Evolutionary conservation across 306 rosid species (phyloP), one percentile per base, ranked within the genome.

Genomic region (Erythrophleum fordii): DNA sequence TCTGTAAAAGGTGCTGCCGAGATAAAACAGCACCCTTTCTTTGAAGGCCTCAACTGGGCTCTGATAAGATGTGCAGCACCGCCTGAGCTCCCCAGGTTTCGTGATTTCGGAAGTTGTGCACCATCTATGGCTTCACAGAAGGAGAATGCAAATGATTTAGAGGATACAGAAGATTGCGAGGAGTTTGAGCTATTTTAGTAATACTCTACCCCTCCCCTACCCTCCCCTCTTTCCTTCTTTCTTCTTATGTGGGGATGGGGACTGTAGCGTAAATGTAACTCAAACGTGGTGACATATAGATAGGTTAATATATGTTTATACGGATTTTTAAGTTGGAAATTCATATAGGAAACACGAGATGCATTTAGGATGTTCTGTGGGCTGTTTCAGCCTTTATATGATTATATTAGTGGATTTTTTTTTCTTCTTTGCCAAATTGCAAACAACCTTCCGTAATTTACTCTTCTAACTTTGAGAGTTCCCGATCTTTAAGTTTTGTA

Each of bases 1-100:
- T 90, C 99, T 0, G 87, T 91, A 41, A 95, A 91, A 87, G 99
- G 99, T 0, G 99, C 99, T 26, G 91, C 95, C 4, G 98, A 93
- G 83, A 91, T 95, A 74, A 95, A 95, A 87, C 97, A 91, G 71
- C 99, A 95, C 51, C 91, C 97, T 2, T 95, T 95, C 92, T 95
- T 95, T 53, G 93, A 88, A 74, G 98, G 98, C 86, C 93, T 95
- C 26, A 95, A 95, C 77, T 95, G 99, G 99, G 99, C 99, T 74
- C 87, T 95, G 67, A 91, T 95, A 73, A 91, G 99, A 72, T 95
- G 98, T 77, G 93, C 97, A 0, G 85, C 89, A 31, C 98, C 99
- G 1, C 99, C 99, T 0, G 97, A 95, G 85, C 88, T 95, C 74
- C 97, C 99, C 61, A 91, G 87, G 82, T 85, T 73, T 61, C 85